Evolutionary conservation across 2,329 filamentous ascomycete species (phyloP).

Genomic region (Xylariaceae sp.): DNA sequence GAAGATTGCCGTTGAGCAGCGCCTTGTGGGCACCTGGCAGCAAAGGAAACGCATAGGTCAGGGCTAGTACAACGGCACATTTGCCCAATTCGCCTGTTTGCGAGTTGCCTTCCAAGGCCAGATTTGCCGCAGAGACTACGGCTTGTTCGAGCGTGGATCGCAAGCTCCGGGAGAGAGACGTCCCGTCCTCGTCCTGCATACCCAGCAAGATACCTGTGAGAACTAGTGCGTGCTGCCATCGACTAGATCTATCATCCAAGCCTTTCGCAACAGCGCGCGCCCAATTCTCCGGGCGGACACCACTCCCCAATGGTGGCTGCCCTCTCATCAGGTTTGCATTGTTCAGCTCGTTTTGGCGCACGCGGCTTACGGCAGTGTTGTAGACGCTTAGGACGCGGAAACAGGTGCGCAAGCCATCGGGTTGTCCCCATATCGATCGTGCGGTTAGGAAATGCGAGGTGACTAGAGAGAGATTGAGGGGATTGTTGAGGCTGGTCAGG

Average conservation of each 20-base stretch:
- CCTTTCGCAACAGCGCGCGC: constrained; percentile 54
- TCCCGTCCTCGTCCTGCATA: constrained; percentile 61
- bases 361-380: constrained; percentile 59
- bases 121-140: constrained; percentile 68
- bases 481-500: constrained; percentile 66
- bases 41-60: constrained; percentile 73
- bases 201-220: constrained; percentile 75
- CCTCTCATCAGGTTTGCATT: constrained; percentile 28
- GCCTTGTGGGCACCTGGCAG: constrained; percentile 57
- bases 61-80: constrained; percentile 60
- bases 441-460: constrained; percentile 68
- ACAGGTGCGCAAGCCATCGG: constrained; percentile 58
- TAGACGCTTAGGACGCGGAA: constrained; percentile 67
- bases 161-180: constrained; percentile 60
- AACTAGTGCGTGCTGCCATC: constrained; percentile 83
- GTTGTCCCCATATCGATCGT: constrained; percentile 64
- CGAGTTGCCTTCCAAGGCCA: constrained; percentile 57
- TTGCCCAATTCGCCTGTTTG: constrained; percentile 41
- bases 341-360: constrained; percentile 47
- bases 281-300: constrained; percentile 50
- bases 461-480: constrained; percentile 68
- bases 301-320: constrained; percentile 37
- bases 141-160: constrained; percentile 66
- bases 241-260: constrained; percentile 53
- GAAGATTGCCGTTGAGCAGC: constrained; percentile 60